These are phyloP conservation scores for Lactarius tabidus DNA, from an alignment of 768 basidiomycete genomes.

Conservation along the genomic window DNA sequence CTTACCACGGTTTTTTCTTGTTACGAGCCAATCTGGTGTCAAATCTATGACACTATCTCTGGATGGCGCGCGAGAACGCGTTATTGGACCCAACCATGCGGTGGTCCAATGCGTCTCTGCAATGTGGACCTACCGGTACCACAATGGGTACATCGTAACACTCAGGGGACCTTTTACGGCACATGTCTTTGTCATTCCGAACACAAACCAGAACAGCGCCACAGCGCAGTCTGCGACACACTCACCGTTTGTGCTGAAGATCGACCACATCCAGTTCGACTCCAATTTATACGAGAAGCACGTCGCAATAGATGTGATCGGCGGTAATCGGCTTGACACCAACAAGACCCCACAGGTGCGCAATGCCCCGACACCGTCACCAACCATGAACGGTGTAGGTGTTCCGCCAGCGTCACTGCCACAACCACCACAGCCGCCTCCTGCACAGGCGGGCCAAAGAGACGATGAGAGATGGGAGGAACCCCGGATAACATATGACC, in stretches of 20 bases:
- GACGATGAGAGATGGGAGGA: constrained; percentile 62
- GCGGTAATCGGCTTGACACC: constrained; percentile 44
- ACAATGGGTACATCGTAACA: constrained; percentile 73
- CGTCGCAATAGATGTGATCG: constrained; percentile 60
- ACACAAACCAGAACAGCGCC: constrained; percentile 17
- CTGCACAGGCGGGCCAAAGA: constrained; percentile 29
- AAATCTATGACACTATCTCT: constrained; percentile 77
- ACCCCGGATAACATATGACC: constrained; percentile 54
- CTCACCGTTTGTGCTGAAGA: constrained; percentile 45
- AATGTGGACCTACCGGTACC: constrained; percentile 79
- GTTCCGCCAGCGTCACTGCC: background rate
- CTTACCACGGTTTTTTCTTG: constrained; percentile 79
- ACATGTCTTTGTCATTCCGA: constrained; percentile 45
- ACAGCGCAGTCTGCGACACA: constrained; percentile 20
- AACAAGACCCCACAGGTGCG: constrained; percentile 32
- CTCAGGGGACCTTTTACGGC: constrained; percentile 71
- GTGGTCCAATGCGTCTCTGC: constrained; percentile 70
- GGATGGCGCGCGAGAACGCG: constrained; percentile 71
- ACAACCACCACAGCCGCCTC: constrained; percentile 15
- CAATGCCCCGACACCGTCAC: constrained; percentile 20
- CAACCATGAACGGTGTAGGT: constrained; percentile 29
- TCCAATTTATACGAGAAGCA: constrained; percentile 71
- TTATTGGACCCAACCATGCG: constrained; percentile 41
- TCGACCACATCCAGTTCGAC: constrained; percentile 72
- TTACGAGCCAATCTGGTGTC: constrained; percentile 80